Percentiles rank a stretch among this genome's conserved stretches.
phyloP scores from a whole-genome alignment of 2,329 filamentous ascomycete species.

The Diplodia mutila region DNA sequence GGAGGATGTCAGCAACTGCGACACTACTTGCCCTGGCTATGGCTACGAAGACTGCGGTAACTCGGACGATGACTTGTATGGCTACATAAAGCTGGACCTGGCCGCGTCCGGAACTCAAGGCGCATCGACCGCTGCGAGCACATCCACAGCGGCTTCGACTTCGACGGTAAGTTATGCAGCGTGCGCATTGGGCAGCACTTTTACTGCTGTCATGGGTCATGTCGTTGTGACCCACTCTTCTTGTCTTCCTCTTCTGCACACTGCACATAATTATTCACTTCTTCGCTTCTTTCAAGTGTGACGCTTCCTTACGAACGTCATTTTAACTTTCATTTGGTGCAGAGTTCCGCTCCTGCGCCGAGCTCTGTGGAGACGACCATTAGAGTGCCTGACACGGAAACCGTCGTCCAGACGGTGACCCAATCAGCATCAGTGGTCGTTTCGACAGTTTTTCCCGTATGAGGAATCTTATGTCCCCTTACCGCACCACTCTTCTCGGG shows the following conservation, averaged over 20 bases:
- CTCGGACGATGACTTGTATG: constrained; percentile 56
- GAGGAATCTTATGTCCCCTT: constrained; percentile 10
- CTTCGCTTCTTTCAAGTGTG: constrained; percentile 13
- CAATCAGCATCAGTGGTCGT: constrained; percentile 28
- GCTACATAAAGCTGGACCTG: constrained; percentile 60
- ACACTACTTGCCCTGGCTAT: constrained; percentile 68
- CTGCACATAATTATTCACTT: not conserved
- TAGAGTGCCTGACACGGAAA: constrained; percentile 33
- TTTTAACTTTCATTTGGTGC: constrained; percentile 36
- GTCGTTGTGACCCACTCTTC: not conserved
- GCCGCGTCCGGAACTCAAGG: constrained; percentile 63
- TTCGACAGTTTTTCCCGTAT: constrained; percentile 30
- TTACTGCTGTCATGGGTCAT: not conserved
- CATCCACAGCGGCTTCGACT: constrained; percentile 2
- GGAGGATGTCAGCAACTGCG: constrained; percentile 54
- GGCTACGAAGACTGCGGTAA: constrained; percentile 69
- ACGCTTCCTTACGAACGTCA: constrained; percentile 27
- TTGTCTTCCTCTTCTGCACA: not conserved
- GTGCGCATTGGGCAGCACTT: not conserved
- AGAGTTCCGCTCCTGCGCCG: constrained; percentile 41
- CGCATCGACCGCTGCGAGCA: constrained; percentile 34
- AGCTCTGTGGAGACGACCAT: constrained; percentile 32
- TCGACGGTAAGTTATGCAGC: constrained; percentile 24
- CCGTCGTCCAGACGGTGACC: constrained; percentile 36
- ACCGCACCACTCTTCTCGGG: too few relatives aligned